These are phyloP conservation scores for Piper betle DNA, from an alignment of 164 flowering plant species.

Conservation along the genomic window DNA sequence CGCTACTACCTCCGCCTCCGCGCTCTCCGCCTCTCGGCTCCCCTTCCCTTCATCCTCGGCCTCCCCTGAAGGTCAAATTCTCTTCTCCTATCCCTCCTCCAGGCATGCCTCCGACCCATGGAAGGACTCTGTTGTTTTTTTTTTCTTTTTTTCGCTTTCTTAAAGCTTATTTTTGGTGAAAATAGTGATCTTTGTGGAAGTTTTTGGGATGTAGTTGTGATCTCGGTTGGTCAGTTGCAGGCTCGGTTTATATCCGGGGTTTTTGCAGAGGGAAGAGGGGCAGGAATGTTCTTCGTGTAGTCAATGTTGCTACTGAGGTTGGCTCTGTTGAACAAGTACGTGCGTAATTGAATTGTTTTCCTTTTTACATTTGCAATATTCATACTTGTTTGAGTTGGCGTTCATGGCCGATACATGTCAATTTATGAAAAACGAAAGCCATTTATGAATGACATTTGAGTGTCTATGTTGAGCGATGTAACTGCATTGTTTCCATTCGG, in stretches of 20 bases:
- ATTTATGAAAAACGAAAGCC: too few relatives aligned
- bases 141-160: not conserved
- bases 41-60: conserved; percentile 11
- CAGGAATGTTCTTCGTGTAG: conserved; percentile 31
- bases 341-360: not conserved
- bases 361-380: not conserved
- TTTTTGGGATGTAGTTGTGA: not conserved
- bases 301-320: conserved; percentile 71
- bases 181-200: not conserved
- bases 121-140: not conserved
- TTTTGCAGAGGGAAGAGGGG: conserved; percentile 45
- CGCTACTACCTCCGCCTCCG: conserved; percentile 23
- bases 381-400: too few relatives aligned
- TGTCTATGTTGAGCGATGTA: too few relatives aligned
- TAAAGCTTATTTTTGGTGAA: not conserved
- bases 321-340: conserved; percentile 47
- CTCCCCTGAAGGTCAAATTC: too few relatives aligned
- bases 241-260: conserved; percentile 30
- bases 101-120: not conserved
- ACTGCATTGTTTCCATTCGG: too few relatives aligned
- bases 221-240: conserved; percentile 18
- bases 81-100: too few relatives aligned
- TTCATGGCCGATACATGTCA: too few relatives aligned
- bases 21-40: conserved; percentile 27
- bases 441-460: too few relatives aligned